phyloP scores from a whole-genome alignment of 345 rosid genomes.

The Pelargonium nanum region DNA sequence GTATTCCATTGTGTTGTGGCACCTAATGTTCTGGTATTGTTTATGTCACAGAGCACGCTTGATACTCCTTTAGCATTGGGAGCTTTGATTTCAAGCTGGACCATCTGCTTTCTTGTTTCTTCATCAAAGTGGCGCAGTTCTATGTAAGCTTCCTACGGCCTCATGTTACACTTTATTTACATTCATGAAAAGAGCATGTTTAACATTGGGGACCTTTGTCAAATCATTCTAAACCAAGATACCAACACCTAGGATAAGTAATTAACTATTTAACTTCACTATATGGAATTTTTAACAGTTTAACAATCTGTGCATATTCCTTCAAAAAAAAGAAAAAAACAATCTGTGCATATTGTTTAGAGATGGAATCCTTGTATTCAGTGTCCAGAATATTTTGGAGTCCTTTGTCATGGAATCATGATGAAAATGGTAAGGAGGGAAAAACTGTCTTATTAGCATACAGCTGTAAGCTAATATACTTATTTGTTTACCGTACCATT shows the following conservation, averaged over 20 bases:
- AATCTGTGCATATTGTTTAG: too few relatives aligned
- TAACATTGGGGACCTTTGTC: too few relatives aligned
- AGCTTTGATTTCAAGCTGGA: slow-evolving; percentile 26
- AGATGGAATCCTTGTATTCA: neutral
- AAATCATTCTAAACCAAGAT: too few relatives aligned
- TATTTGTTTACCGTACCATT: neutral
- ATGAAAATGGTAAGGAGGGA: neutral
- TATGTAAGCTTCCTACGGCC: slow-evolving; percentile 25
- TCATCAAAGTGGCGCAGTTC: slow-evolving; percentile 13
- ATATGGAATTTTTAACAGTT: neutral
- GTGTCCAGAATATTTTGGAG: too few relatives aligned
- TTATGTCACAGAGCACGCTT: slow-evolving; percentile 60
- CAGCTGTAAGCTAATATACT: too few relatives aligned
- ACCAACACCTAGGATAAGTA: neutral
- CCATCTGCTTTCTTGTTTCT: slow-evolving; percentile 30
- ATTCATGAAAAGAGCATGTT: neutral
- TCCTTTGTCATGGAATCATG: too few relatives aligned
- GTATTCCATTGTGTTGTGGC: neutral
- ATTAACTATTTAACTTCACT: neutral
- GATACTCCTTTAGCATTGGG: slow-evolving; percentile 52
- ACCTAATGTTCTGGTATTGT: neutral
- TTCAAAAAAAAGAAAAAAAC: too few relatives aligned
- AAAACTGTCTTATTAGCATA: too few relatives aligned
- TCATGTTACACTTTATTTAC: neutral
- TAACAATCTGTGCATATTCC: too few relatives aligned